These are phyloP conservation scores for Pseudoperonospora humuli DNA, from an alignment of 352 stramenopile species.

Conservation along the genomic window DNA sequence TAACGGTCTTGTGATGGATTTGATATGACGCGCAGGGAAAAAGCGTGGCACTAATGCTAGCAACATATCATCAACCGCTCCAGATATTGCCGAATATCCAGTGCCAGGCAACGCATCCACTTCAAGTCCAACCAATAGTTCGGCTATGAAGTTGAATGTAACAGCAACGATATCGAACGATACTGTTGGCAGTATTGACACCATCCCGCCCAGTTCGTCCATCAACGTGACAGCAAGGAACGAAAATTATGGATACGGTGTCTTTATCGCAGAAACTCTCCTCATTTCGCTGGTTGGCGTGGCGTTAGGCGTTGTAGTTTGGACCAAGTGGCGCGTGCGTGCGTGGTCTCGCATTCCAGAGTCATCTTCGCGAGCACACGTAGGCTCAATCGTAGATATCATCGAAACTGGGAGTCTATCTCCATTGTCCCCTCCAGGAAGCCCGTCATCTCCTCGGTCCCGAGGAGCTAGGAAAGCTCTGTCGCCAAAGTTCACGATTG, in stretches of 20 bases:
- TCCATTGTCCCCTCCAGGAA: slow-evolving; percentile 14
- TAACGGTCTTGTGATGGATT: slow-evolving; percentile 1
- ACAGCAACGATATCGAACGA: slow-evolving; percentile 6
- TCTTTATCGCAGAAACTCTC: slow-evolving; percentile 48
- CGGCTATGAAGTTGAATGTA: slow-evolving; percentile 8
- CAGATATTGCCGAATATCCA: slow-evolving; percentile 1
- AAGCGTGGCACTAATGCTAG: slow-evolving; percentile 9
- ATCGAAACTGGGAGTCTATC: slow-evolving; percentile 6
- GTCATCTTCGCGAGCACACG: slow-evolving; percentile 13
- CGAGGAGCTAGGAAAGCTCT: slow-evolving; percentile 17
- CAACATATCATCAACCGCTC: slow-evolving; percentile 2
- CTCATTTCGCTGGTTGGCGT: slow-evolving; percentile 49
- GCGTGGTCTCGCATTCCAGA: slow-evolving; percentile 50
- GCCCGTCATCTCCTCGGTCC: slow-evolving; percentile 23
- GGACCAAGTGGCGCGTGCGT: slow-evolving; percentile 42
- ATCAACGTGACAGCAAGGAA: slow-evolving; percentile 1
- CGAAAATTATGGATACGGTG: slow-evolving; percentile 15
- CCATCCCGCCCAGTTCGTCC: slow-evolving; percentile 2
- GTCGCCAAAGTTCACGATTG: slow-evolving; percentile 42
- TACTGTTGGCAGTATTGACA: background rate
- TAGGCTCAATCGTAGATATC: slow-evolving; percentile 17
- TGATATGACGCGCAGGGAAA: slow-evolving; percentile 12
- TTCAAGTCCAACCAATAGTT: slow-evolving; percentile 7
- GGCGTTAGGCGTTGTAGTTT: slow-evolving; percentile 39
- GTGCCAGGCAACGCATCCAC: slow-evolving; percentile 1